Evolutionary conservation across 331 rosid species (phyloP), one percentile per base, ranked within the genome.

Genomic region (Acacia concinna): DNA sequence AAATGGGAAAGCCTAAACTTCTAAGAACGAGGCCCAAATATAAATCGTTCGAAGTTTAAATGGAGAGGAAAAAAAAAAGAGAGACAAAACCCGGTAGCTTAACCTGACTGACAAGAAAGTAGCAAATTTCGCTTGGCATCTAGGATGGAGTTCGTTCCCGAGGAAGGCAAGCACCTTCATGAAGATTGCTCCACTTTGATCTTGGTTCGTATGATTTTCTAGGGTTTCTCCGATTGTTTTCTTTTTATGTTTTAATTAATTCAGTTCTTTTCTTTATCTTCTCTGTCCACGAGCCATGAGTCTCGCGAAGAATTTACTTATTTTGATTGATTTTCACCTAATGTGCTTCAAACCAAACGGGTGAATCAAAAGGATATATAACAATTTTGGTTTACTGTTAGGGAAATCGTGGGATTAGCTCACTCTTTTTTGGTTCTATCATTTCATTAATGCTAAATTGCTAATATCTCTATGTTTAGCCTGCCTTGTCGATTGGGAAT

Each of bases 401-500:
- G 8, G n/a, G 11, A 69, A 62, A 75, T 63, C 40, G 62, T 70
- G 74, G 43, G 70, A 63, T 80, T 80, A n/a, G 34, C 49, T 75
- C 46, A 73, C 2, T 7, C 38, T 73, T 64, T 4, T 25, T 5
- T 62, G 20, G 14, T 27, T 14, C 20, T 62, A 14, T 31, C 14
- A 25, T 6, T 27, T 73, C 57, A 21, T 46, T 75, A 43, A 21
- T 79, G 3, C 32, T 27, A 23, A 28, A 6, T 72, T 37, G n/a
- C n/a, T n/a, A n/a, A n/a, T n/a, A n/a, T 23, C 18, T 23, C 12
- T 56, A 60, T 65, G 68, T 71, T 78, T 72, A 95, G 97, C 97
- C 96, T 54, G 97, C 97, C 10, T 69, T 95, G 70, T 95, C 97
- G 6, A 90, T 93, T 81, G 97, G 97, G 30, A 91, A 95, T 85